These are phyloP conservation scores for Phylloporus arenicola DNA, from an alignment of 768 basidiomycete species.

Conservation along the genomic window DNA sequence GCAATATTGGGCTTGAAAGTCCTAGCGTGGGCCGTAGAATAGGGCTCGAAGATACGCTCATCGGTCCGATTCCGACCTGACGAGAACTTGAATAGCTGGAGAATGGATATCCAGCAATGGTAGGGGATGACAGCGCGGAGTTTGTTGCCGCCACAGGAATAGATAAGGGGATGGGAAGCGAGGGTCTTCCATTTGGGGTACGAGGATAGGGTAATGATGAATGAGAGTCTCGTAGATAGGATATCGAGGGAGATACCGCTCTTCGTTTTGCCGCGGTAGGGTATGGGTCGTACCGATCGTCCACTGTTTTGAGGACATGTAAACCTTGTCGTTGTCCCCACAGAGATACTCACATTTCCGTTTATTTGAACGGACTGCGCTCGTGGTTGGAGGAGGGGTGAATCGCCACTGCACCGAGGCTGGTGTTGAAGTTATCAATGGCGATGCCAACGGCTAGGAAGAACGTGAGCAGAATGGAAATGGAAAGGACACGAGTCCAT, in stretches of 20 bases:
- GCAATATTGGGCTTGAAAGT: conserved; percentile 70
- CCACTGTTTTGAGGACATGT: conserved; percentile 42
- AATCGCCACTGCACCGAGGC: conserved; percentile 67
- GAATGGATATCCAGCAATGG: conserved; percentile 48
- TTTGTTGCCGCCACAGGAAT: conserved; percentile 53
- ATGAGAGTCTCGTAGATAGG: conserved; percentile 59
- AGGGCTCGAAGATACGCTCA: conserved; percentile 64
- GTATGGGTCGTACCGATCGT: conserved; percentile 84
- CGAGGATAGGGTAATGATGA: conserved; percentile 40
- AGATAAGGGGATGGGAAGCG: conserved; percentile 62
- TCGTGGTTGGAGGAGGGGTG: conserved; percentile 76
- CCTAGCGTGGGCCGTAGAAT: conserved; percentile 66
- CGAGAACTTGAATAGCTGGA: conserved; percentile 36
- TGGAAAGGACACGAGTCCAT: conserved; percentile 25
- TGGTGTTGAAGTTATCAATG: conserved; percentile 51
- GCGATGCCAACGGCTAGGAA: conserved; percentile 51
- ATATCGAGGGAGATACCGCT: conserved; percentile 76
- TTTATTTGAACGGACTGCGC: conserved; percentile 73
- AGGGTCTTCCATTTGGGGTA: conserved; percentile 51
- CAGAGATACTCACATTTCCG: conserved; percentile 54
- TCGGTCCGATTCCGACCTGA: conserved; percentile 36
- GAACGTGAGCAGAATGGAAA: conserved; percentile 16
- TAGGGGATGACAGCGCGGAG: conserved; percentile 72
- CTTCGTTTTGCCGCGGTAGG: conserved; percentile 72
- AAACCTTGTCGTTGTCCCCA: conserved; percentile 2